Evolutionary conservation across 2,329 filamentous ascomycete species (phyloP).

Genomic region (Alternaria angustiovoidea): DNA sequence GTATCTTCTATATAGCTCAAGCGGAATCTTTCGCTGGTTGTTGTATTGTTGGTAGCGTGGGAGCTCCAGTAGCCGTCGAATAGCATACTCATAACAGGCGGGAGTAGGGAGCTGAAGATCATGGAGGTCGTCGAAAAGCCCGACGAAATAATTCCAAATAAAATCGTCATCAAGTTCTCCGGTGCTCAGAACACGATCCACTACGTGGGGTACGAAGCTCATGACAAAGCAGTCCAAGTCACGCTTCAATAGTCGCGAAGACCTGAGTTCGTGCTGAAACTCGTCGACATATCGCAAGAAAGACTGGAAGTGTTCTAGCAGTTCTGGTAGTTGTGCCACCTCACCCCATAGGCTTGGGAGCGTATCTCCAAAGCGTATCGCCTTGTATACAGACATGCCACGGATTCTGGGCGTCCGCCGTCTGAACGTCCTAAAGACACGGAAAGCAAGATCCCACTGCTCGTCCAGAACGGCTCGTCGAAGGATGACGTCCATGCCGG

Average conservation of each 20-base stretch:
- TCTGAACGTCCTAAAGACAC: constrained; percentile 35
- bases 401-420: constrained; percentile 10
- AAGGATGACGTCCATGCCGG: constrained; percentile 44
- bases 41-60: constrained; percentile 40
- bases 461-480: constrained; percentile 39
- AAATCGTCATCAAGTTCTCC: constrained; percentile 32
- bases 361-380: constrained; percentile 17
- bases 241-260: constrained; percentile 22
- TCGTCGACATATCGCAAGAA: constrained; percentile 38
- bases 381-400: neutral
- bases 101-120: constrained; percentile 26
- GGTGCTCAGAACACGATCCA: constrained; percentile 32
- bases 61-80: constrained; percentile 34
- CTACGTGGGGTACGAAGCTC: constrained; percentile 40
- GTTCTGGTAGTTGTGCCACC: constrained; percentile 32
- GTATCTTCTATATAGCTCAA: constrained; percentile 38
- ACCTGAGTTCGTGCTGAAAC: constrained; percentile 32
- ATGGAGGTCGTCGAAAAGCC: constrained; percentile 36
- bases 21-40: constrained; percentile 35
- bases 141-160: constrained; percentile 37
- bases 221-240: constrained; percentile 32
- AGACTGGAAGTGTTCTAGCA: constrained; percentile 35
- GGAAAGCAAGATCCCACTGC: constrained; percentile 48
- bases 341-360: constrained; percentile 37
- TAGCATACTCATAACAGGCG: constrained; percentile 38